phyloP scores from a whole-genome alignment of 208 protist species.

The Trypanosoma scelopori region DNA sequence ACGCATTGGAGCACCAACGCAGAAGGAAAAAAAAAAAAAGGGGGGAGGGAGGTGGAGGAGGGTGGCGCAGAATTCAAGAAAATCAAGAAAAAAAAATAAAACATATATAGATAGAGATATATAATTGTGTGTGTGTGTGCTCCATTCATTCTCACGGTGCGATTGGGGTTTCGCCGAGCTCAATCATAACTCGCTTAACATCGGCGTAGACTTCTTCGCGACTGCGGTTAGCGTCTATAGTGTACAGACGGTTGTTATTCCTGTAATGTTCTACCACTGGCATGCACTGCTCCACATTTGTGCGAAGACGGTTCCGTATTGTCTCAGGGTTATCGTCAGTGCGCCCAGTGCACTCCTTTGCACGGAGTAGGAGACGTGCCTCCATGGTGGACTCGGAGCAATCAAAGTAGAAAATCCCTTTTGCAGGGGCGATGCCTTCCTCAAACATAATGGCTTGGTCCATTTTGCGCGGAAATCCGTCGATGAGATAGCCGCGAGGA shows the following conservation, averaged over 20 bases:
- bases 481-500: slow-evolving; percentile 79
- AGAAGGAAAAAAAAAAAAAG: slow-evolving; percentile 15
- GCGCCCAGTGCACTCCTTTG: slow-evolving; percentile 36
- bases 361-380: slow-evolving; percentile 57
- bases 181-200: slow-evolving; percentile 45
- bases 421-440: slow-evolving; percentile 56
- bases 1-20: neutral
- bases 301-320: slow-evolving; percentile 70
- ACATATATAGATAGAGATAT: neutral
- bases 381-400: slow-evolving; percentile 79
- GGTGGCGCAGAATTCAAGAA: no score
- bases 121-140: neutral
- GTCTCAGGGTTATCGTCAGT: slow-evolving; percentile 81
- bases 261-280: slow-evolving; percentile 85
- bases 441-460: slow-evolving; percentile 90
- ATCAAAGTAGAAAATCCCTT: slow-evolving; percentile 79
- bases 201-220: slow-evolving; percentile 69
- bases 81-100: slow-evolving; percentile 18
- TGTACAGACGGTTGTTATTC: slow-evolving; percentile 50
- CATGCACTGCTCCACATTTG: slow-evolving; percentile 79
- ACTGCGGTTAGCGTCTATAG: slow-evolving; percentile 66
- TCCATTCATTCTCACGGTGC: neutral
- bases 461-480: slow-evolving; percentile 87
- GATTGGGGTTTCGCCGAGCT: slow-evolving; percentile 36
- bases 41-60: no score